Evolutionary conservation across 2,329 filamentous ascomycete genomes (phyloP), one percentile per base, ranked within the genome.

Genomic region (Colletotrichum horii): DNA sequence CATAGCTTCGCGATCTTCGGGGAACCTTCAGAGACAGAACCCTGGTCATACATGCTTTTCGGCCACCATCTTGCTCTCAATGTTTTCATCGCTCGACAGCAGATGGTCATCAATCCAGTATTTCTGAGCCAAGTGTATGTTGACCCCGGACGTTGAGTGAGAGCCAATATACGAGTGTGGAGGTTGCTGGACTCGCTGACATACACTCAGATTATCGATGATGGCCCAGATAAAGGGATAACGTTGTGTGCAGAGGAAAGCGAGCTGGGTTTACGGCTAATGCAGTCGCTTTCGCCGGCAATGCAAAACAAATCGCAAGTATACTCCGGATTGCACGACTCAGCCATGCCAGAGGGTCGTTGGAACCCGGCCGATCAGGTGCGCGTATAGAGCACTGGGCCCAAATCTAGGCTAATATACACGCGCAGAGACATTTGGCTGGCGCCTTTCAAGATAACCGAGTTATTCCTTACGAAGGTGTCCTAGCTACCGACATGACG

Each of bases 361-460:
- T 61, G 58, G 58, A 61, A 61, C 28, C 28, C 58, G 28, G 58
- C 58, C 19, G 58, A 61, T 61, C 58, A 61, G 26, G 58, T 61
- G 19, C 28, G 43, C 11, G 11, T 22, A 1, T 48, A 9, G 43
- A 48, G 43, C 43, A 22, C 32, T 7, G 15, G 12, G 3, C 19
- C 12, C 3, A 32, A n/a, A 14, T 28, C 19, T 22, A n/a, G 12
- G 28, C 58, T 61, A n/a, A 61, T 12, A n/a, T 24, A n/a, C n/a
- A n/a, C 19, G 11, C 12, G 19, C 28, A 34, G 58, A 24, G 58
- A 22, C 30, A 61, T 32, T 22, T 61, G 2, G 58, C 58, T 14
- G n/a, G 58, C 12, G 58, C 58, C 32, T 61, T 61, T 32, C 58
- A 61, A 61, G 30, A 61, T 8, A 61, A 61, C 11, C 58, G 58